Base-by-base conservation (phyloP, 2,329 filamentous ascomycete species). In the Xylaria sp. region DNA sequence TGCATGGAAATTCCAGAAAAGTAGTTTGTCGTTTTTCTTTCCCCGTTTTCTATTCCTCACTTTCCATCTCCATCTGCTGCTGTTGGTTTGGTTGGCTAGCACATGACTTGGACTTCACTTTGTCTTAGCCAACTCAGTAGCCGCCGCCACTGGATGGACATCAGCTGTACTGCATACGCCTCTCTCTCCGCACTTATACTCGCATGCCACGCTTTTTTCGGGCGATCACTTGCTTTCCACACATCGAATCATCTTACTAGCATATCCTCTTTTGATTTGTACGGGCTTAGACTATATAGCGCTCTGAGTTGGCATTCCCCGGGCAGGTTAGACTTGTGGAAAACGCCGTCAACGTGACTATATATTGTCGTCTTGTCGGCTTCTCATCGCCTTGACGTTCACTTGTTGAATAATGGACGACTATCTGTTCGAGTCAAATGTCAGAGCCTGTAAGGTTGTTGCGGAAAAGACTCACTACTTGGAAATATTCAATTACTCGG, bases 401-500 rank as follows among this genome's bases (percentile, higher is more conserved):
- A 28, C 43, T n/a, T 15, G 17, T 47, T 25, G 40, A 69, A 64
- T 35, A 14, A 87, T 87, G 85, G 85, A 87, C 72, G 82, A 87
- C 68, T 87, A 85, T 71, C 80, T 87, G 74, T 87, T 87, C 67
- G 76, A 77, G 64, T 67, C 74, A 33, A 80, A 82, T 69, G 78
- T 87, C 61, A 70, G 77, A 9, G 73, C 79, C 47, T 87, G 83
- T 71, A 78, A 75, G 21, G 76, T 78, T 33, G 82, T 87, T 50
- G 63, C 74, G 3, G 85, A 88, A 73, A 75, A 75, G 57, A 87
- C 84, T 17, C 80, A 77, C 66, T 88, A 85, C 71, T 67, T 87
- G 23, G 83, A 87, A 72, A 84, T 87, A 38, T 80, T 85, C 69
- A 87, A 87, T 67, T 87, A 86, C 67, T 82, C 84, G 71, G 85